Conservation (phyloP, 441 rosid genomes). For the Pelargonium exstipulatum region DNA sequence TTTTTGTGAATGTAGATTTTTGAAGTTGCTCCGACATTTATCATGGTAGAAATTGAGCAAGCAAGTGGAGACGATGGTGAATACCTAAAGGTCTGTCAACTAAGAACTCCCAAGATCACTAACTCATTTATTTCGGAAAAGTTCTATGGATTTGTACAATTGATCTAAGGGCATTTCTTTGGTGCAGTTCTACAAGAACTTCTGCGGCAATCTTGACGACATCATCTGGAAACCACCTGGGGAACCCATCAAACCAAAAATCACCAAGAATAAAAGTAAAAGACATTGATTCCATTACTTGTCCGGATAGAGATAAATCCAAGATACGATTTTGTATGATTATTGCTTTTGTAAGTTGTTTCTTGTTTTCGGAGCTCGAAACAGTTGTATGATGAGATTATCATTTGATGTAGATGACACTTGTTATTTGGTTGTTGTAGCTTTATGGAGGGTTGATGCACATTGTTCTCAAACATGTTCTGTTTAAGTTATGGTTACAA, state of each 20-base stretch:
- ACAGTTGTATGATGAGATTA: too few relatives aligned
- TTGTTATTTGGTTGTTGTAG: too few relatives aligned
- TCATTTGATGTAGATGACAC: too few relatives aligned
- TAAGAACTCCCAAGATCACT: background rate
- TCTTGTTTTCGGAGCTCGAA: too few relatives aligned
- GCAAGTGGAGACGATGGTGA: constrained; percentile 78
- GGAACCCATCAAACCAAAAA: too few relatives aligned
- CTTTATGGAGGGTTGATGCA: too few relatives aligned
- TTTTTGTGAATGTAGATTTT: constrained; percentile 43
- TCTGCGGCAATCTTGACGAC: constrained; percentile 75
- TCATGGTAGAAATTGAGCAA: constrained; percentile 83
- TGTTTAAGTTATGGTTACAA: too few relatives aligned
- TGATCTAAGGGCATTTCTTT: background rate
- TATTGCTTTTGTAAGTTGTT: too few relatives aligned
- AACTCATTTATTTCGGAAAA: background rate
- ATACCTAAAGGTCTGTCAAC: constrained; percentile 57
- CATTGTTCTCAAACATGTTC: too few relatives aligned
- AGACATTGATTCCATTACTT: constrained; percentile 51
- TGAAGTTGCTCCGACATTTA: constrained; percentile 81
- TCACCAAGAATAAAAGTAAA: constrained; percentile 56
- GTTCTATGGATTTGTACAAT: too few relatives aligned
- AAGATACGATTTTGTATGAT: too few relatives aligned
- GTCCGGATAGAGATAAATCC: too few relatives aligned
- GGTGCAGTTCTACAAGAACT: constrained; percentile 80
- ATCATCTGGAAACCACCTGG: constrained; percentile 90